Base-by-base conservation (phyloP, 2,329 filamentous ascomycete species). In the Aphanocladium album region DNA sequence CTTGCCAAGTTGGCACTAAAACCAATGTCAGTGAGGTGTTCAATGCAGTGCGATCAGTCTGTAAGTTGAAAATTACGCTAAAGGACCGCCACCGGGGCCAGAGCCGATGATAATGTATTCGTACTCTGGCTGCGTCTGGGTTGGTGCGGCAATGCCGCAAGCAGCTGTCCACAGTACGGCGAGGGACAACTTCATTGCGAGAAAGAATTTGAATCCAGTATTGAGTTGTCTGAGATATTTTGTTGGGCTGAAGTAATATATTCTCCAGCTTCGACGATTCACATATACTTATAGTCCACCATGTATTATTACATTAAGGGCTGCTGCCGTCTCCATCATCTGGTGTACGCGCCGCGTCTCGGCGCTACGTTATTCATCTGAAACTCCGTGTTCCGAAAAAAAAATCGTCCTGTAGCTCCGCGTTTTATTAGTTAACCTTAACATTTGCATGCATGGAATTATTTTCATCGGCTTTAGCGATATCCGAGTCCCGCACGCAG, bases 51-150 rank as follows among this genome's bases (percentile, higher is more conserved):
- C 21, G 17, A 47, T 30, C 43, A 23, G 5, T 21, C n/a, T 57
- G 17, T 27, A 30, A 17, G 37, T 39, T 16, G 4, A 23, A 60
- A 66, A 56, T 39, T 8, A 69, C 65, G 82, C 81, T 2, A 85
- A 68, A 39, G 81, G 79, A 19, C 78, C 81, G 46, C 82, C 82
- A 7, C 82, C 82, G 7, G 82, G 74, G 6, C 82, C 82, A 23
- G 80, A 83, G 6, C 83, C 83, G 19, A 86, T 76, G 11, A 86
- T 73, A n/a, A 86, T 75, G 68, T 83, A 86, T 62, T 85, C 83
- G 66, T 85, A 85, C 25, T 66, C 65, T 46, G 17, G n/a, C 3
- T 46, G 43, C 35, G 35, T 8, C n/a, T 19, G 43, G 14, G 17
- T 23, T 46, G 21, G n/a, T 46, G 43, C 43, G 8, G 43, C 43